A percentile compares a stretch with the other conserved stretches of the same genome.
These are phyloP conservation scores for Vitis hybrid DNA, from an alignment of 177 flowering plant species.

Conservation along the genomic window DNA sequence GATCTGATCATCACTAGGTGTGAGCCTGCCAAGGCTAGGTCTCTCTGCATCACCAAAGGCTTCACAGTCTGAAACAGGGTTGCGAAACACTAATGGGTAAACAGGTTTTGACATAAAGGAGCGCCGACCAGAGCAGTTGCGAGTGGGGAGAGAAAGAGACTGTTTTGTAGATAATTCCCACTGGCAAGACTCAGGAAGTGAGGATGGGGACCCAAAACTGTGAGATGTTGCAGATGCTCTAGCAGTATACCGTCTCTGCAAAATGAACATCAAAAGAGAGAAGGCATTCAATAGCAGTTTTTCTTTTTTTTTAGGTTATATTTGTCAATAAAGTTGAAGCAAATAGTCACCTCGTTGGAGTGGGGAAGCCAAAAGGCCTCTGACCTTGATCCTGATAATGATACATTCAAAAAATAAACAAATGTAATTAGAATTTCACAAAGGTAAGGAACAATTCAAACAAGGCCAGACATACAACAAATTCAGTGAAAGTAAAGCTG, in stretches of 20 bases:
- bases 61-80: constrained; percentile 47
- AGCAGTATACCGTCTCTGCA: constrained; percentile 29
- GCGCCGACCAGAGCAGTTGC: constrained; percentile 33
- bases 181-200: constrained; percentile 38
- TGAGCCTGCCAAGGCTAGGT: constrained; percentile 26
- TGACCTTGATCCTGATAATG: constrained; percentile 32
- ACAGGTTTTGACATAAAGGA: constrained; percentile 47
- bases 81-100: constrained; percentile 41
- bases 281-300: not conserved
- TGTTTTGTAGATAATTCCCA: constrained; percentile 36
- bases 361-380: constrained; percentile 25
- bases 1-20: constrained; percentile 25
- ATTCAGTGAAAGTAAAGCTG: no score
- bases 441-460: not conserved
- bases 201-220: constrained; percentile 39
- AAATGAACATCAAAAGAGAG: not conserved
- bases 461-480: not conserved
- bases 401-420: not conserved
- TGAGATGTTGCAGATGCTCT: constrained; percentile 30
- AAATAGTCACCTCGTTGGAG: constrained; percentile 28
- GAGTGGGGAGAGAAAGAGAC: constrained; percentile 20
- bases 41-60: constrained; percentile 21
- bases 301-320: not conserved
- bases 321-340: not conserved
- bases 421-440: not conserved